phyloP scores from a whole-genome alignment of 2,329 filamentous ascomycete genomes.

The Coleophoma crateriformis region DNA sequence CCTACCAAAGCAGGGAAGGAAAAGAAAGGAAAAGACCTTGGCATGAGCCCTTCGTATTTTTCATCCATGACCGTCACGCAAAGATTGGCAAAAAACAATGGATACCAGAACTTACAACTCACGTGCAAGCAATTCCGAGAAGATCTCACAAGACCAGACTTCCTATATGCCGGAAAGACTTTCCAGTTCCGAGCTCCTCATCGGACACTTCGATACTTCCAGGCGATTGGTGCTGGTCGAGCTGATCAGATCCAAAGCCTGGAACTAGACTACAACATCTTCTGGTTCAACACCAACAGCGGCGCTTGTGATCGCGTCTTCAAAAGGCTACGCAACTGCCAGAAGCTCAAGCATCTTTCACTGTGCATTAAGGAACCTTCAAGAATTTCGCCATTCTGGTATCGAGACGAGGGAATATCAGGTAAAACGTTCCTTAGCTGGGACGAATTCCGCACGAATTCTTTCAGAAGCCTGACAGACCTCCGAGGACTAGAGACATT shows the following conservation, averaged over 20 bases:
- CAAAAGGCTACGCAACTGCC: not conserved
- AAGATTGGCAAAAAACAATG: too few species aligned
- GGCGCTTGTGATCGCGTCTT: not conserved
- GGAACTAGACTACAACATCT: not conserved
- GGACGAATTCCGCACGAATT: too few species aligned
- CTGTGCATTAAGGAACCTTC: not conserved
- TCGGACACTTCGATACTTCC: not conserved
- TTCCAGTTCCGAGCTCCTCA: not conserved
- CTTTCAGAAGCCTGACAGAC: too few species aligned
- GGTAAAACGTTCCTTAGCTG: too few species aligned
- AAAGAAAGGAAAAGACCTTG: too few species aligned
- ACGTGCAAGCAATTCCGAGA: conserved; percentile 1
- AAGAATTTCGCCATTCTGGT: not conserved
- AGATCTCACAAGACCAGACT: not conserved
- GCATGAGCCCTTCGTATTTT: too few species aligned
- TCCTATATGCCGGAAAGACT: not conserved
- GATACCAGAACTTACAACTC: not conserved
- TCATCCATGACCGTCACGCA: too few species aligned
- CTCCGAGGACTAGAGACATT: too few species aligned
- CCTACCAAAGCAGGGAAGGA: too few species aligned
- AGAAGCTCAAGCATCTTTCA: not conserved
- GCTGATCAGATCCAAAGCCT: not conserved
- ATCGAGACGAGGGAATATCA: not conserved
- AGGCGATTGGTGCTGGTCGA: not conserved
- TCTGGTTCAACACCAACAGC: not conserved